Conservation (phyloP, 768 basidiomycete genomes). For the Boletus rufocinnamomeus region DNA sequence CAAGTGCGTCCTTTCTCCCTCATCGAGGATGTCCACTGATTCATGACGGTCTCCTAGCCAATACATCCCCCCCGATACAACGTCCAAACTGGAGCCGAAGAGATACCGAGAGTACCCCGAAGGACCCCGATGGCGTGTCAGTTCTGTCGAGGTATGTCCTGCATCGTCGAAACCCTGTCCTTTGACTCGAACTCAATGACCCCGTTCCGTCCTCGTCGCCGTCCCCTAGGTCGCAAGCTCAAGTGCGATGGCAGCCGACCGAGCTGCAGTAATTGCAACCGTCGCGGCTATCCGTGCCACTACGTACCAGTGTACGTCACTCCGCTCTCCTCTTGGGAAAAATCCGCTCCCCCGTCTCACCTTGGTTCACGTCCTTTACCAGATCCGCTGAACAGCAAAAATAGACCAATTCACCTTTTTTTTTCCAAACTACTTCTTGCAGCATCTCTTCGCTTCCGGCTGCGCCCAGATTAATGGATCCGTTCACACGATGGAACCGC, state of each 20-base stretch:
- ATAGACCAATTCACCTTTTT: conserved; percentile 24
- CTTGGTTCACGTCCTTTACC: conserved; percentile 11
- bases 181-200: neutral
- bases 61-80: conserved; percentile 19
- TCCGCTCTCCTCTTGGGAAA: conserved; percentile 6
- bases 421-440: conserved; percentile 15
- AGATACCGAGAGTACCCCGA: conserved; percentile 36
- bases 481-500: conserved; percentile 27
- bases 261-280: conserved; percentile 65
- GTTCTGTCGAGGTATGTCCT: conserved; percentile 61
- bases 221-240: conserved; percentile 57
- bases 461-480: conserved; percentile 18
- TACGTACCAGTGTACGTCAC: conserved; percentile 67
- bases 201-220: neutral
- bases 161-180: neutral
- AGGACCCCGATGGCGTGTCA: conserved; percentile 72
- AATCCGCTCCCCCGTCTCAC: conserved; percentile 1
- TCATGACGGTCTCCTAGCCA: conserved; percentile 6
- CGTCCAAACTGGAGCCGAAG: conserved; percentile 20
- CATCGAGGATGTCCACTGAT: neutral
- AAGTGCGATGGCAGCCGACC: conserved; percentile 71
- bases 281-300: conserved; percentile 55
- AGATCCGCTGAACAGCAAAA: conserved; percentile 34
- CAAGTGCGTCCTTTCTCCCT: conserved; percentile 17
- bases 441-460: conserved; percentile 25